A percentile compares a stretch with the other conserved stretches of the same genome.
Conservation (phyloP, 352 stramenopile genomes). For the Globisporangium okanoganense region DNA sequence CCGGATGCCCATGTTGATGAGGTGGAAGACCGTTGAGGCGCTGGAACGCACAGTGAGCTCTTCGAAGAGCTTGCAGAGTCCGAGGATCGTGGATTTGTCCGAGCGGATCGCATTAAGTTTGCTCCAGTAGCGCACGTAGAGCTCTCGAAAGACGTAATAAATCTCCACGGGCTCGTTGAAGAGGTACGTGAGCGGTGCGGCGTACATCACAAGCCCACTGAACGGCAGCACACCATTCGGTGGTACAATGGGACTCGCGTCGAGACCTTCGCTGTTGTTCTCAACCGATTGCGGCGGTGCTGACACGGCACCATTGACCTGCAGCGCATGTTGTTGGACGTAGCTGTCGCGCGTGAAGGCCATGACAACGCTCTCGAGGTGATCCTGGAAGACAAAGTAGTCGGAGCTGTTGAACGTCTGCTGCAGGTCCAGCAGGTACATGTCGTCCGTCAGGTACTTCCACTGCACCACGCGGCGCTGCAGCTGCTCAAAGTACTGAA, state of each 20-base stretch:
- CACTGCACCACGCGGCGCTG: constrained; percentile 27
- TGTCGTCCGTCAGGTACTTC: constrained; percentile 66
- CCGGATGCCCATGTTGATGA: constrained; percentile 50
- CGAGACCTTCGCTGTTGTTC: background rate
- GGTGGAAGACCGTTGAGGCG: constrained; percentile 49
- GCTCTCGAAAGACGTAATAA: constrained; percentile 74
- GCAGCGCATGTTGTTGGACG: constrained; percentile 34
- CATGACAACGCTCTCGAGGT: constrained; percentile 65
- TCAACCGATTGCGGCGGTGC: background rate
- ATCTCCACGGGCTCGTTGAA: constrained; percentile 59
- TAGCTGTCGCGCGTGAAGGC: constrained; percentile 64
- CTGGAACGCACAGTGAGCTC: constrained; percentile 50
- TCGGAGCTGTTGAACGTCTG: constrained; percentile 70
- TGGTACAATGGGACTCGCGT: constrained; percentile 25
- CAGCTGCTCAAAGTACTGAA: constrained; percentile 48
- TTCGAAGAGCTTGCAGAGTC: constrained; percentile 76
- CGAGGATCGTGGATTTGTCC: constrained; percentile 51
- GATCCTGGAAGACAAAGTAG: constrained; percentile 83
- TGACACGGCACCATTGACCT: constrained; percentile 51
- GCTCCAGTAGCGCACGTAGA: constrained; percentile 81
- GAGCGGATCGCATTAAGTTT: constrained; percentile 62
- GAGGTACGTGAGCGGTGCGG: constrained; percentile 66
- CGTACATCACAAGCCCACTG: constrained; percentile 68
- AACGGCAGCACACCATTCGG: constrained; percentile 72
- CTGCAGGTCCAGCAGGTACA: constrained; percentile 82